Evolutionary conservation across 2,329 filamentous ascomycete species (phyloP).

Genomic region (Metarhizium guizhouense): DNA sequence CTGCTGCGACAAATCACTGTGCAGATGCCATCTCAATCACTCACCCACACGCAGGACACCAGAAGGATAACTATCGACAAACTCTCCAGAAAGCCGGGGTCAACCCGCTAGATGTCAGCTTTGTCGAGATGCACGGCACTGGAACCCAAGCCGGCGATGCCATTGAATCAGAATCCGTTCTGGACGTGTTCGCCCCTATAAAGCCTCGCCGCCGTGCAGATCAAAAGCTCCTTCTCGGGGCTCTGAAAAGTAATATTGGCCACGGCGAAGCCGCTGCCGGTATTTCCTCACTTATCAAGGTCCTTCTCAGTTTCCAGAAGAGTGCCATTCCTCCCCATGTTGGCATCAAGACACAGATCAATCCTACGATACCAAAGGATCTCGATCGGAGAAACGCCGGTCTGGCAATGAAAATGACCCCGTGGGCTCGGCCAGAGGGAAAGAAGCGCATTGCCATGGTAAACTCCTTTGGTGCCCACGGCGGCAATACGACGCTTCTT

Average conservation of each 20-base stretch:
- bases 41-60: slow-evolving; percentile 55
- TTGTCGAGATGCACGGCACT: slow-evolving; percentile 84
- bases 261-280: slow-evolving; percentile 49
- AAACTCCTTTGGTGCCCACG: slow-evolving; percentile 65
- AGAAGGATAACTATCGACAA: slow-evolving; percentile 50
- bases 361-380: slow-evolving; percentile 46
- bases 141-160: slow-evolving; percentile 79
- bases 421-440: no score
- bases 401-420: slow-evolving; percentile 29
- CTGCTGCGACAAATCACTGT: slow-evolving; percentile 61
- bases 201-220: background rate
- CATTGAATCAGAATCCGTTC: slow-evolving; percentile 71
- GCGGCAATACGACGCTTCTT: slow-evolving; percentile 62
- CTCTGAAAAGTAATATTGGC: slow-evolving; percentile 55
- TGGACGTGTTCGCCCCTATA: slow-evolving; percentile 33
- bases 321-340: slow-evolving; percentile 53
- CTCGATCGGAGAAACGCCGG: slow-evolving; percentile 43
- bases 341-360: slow-evolving; percentile 55
- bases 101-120: slow-evolving; percentile 66
- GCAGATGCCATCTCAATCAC: slow-evolving; percentile 64
- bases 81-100: slow-evolving; percentile 61
- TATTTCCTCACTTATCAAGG: slow-evolving; percentile 45
- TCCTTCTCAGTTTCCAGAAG: slow-evolving; percentile 50
- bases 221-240: background rate
- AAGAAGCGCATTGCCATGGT: slow-evolving; percentile 37